Conservation (phyloP, 495 filamentous ascomycete genomes). For the Aeminium ludgeri region DNA sequence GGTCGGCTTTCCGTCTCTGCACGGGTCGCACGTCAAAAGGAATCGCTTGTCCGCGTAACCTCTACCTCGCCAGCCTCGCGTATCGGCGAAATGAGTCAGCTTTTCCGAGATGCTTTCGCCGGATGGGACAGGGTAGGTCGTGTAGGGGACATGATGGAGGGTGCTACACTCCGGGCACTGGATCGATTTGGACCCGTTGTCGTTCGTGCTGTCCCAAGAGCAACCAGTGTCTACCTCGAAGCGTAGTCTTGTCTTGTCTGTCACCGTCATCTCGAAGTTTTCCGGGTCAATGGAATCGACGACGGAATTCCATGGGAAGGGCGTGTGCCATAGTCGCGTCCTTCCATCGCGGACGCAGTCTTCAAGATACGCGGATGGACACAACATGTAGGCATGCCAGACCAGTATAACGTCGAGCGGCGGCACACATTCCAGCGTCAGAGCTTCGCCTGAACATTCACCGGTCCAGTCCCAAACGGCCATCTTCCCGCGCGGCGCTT, state of each 20-base stretch:
- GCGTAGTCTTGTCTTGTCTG: slow-evolving; percentile 29
- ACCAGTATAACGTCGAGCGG: slow-evolving; percentile 67
- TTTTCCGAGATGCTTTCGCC: too few relatives aligned
- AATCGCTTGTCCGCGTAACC: slow-evolving; percentile 56
- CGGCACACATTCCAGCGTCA: slow-evolving; percentile 8
- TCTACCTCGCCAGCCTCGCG: slow-evolving; percentile 4
- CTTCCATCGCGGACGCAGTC: slow-evolving; percentile 52
- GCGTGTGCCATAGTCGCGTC: slow-evolving; percentile 42
- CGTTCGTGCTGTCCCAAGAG: slow-evolving; percentile 43
- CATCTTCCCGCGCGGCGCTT: too few relatives aligned
- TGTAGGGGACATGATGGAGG: slow-evolving; percentile 39
- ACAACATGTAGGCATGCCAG: slow-evolving; percentile 77
- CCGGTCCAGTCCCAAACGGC: too few relatives aligned
- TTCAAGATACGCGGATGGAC: slow-evolving; percentile 61
- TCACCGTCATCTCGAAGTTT: slow-evolving; percentile 45
- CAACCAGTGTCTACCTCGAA: slow-evolving; percentile 34
- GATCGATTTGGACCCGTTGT: slow-evolving; percentile 32
- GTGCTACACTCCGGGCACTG: slow-evolving; percentile 40
- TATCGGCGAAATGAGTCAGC: too few relatives aligned
- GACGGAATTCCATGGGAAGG: slow-evolving; percentile 56
- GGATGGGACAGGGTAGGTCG: slow-evolving; percentile 26
- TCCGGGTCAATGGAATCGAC: slow-evolving; percentile 39
- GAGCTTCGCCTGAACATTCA: too few relatives aligned
- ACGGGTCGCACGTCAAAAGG: slow-evolving; percentile 15
- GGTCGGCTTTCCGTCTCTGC: slow-evolving; percentile 1